Evolutionary conservation across 768 basidiomycete species (phyloP).

Genomic region (Gymnopilus dilepis): DNA sequence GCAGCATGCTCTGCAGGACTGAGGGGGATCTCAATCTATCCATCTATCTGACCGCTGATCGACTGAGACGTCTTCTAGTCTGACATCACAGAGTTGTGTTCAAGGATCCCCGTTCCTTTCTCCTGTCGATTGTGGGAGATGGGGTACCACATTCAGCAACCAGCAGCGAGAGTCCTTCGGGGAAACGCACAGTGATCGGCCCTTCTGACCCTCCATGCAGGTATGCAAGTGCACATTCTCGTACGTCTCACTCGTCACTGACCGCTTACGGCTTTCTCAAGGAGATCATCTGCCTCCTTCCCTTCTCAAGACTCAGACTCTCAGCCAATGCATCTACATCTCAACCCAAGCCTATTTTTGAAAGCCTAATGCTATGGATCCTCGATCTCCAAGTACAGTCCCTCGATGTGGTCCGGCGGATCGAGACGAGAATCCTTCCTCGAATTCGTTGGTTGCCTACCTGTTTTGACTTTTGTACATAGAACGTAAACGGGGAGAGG

Average conservation of each 20-base stretch:
- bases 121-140: neutral
- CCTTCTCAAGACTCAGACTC: too few species aligned
- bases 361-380: conserved; percentile 1
- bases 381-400: neutral
- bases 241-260: neutral
- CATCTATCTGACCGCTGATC: neutral
- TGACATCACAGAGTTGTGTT: neutral
- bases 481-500: neutral
- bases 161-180: neutral
- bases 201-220: neutral
- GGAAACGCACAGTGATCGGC: neutral
- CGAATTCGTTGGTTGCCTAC: too few species aligned
- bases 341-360: neutral
- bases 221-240: neutral
- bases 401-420: conserved; percentile 3
- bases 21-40: neutral
- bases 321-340: neutral
- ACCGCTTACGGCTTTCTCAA: neutral
- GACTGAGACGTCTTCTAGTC: neutral
- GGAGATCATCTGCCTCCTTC: conserved; percentile 1
- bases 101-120: neutral
- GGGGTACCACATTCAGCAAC: too few species aligned
- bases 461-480: too few species aligned
- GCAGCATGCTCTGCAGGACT: neutral
- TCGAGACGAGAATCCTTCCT: neutral